Evolutionary conservation across 805 yeast genomes (phyloP).

Genomic region (Yamadazyma sp.): DNA sequence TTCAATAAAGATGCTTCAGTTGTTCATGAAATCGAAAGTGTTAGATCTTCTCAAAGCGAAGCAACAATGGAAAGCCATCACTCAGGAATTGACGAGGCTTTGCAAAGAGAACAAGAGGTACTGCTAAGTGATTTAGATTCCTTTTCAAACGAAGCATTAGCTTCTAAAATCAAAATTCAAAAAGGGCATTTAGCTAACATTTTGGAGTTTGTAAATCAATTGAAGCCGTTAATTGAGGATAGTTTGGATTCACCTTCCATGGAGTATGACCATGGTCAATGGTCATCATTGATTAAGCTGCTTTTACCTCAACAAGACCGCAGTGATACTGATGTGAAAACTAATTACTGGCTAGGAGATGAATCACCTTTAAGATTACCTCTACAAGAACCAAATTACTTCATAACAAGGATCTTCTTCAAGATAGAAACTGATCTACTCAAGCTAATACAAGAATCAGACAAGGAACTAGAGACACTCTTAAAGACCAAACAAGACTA

Average conservation of each 20-base stretch:
- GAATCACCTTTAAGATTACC: slow-evolving; percentile 70
- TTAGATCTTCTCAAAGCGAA: slow-evolving; percentile 3
- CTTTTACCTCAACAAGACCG: neutral
- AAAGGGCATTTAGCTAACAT: slow-evolving; percentile 17
- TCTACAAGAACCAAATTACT: slow-evolving; percentile 63
- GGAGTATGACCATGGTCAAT: slow-evolving; percentile 48
- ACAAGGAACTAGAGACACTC: slow-evolving; percentile 8
- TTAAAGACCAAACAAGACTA: slow-evolving; percentile 2
- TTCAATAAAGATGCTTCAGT: neutral
- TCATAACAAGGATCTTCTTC: slow-evolving; percentile 36
- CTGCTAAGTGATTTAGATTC: neutral
- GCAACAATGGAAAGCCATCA: neutral
- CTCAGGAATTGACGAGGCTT: neutral
- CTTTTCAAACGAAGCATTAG: slow-evolving; percentile 1
- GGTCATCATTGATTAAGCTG: slow-evolving; percentile 32
- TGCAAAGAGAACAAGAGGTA: neutral
- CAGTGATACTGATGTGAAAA: slow-evolving; percentile 13
- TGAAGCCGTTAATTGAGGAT: slow-evolving; percentile 30
- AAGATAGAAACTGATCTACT: slow-evolving; percentile 22
- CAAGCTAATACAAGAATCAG: slow-evolving; percentile 10
- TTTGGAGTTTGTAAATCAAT: slow-evolving; percentile 25
- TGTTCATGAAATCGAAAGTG: slow-evolving; percentile 1
- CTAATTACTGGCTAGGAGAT: slow-evolving; percentile 62
- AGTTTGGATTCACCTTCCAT: slow-evolving; percentile 38
- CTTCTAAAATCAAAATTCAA: slow-evolving; percentile 6